Percentiles rank a stretch among this genome's conserved stretches.
phyloP scores from a whole-genome alignment of 208 protist species.

The Leishmania turanica region DNA sequence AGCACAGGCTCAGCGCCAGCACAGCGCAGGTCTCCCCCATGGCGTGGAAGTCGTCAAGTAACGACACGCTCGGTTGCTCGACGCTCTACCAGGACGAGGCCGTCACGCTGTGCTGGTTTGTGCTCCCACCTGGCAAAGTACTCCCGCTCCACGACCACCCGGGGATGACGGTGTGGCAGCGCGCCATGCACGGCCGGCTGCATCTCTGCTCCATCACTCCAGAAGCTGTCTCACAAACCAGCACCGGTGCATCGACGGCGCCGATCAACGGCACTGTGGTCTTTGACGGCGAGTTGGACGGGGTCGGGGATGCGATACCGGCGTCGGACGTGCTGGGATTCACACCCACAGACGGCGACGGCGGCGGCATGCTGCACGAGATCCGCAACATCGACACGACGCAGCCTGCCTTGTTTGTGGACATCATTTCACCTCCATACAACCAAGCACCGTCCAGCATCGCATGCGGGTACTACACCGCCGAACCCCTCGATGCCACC shows the following conservation, averaged over 20 bases:
- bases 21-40: slow-evolving; percentile 11
- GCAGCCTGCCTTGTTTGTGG: slow-evolving; percentile 63
- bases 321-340: slow-evolving; percentile 8
- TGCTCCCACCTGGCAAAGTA: slow-evolving; percentile 50
- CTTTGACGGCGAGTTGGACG: slow-evolving; percentile 28
- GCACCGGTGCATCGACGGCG: not conserved
- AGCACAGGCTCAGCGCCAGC: slow-evolving; percentile 12
- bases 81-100: slow-evolving; percentile 57
- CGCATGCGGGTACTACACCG: slow-evolving; percentile 61
- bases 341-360: not conserved
- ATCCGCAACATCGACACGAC: slow-evolving; percentile 49
- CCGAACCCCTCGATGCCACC: slow-evolving; percentile 6
- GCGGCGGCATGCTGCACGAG: slow-evolving; percentile 66
- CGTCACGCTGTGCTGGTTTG: slow-evolving; percentile 75
- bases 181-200: slow-evolving; percentile 59
- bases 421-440: slow-evolving; percentile 80
- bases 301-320: not conserved
- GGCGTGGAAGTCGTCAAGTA: slow-evolving; percentile 29
- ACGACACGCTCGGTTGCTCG: slow-evolving; percentile 50
- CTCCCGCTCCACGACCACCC: slow-evolving; percentile 80
- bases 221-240: not conserved
- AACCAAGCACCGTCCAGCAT: slow-evolving; percentile 41
- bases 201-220: slow-evolving; percentile 46
- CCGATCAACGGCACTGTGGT: slow-evolving; percentile 10
- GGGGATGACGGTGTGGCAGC: slow-evolving; percentile 73